Conservation (phyloP, 768 basidiomycete species). For the Tricholoma flavovirens region DNA sequence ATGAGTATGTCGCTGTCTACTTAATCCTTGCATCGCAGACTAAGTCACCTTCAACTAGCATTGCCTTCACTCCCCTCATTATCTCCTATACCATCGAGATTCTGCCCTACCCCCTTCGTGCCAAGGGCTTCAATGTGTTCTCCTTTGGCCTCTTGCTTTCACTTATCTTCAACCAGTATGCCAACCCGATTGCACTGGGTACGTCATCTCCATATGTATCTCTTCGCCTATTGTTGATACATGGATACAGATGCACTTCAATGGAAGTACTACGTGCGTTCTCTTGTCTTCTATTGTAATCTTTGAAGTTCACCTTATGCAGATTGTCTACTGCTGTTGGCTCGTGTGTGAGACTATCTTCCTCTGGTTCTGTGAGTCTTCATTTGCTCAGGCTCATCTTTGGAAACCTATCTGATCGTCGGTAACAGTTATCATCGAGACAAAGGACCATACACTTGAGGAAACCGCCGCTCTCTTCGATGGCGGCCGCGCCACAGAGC, state of each 20-base stretch:
- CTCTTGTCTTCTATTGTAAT: background rate
- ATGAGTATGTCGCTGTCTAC: constrained; percentile 43
- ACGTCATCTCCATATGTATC: constrained; percentile 5
- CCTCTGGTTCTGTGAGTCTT: constrained; percentile 48
- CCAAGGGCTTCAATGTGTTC: constrained; percentile 82
- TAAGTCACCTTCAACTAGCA: constrained; percentile 23
- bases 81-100: constrained; percentile 88
- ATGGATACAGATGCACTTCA: constrained; percentile 31
- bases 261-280: constrained; percentile 73
- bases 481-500: constrained; percentile 46
- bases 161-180: constrained; percentile 87
- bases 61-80: constrained; percentile 83
- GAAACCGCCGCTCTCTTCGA: constrained; percentile 83
- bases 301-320: background rate
- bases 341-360: constrained; percentile 60
- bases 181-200: constrained; percentile 74
- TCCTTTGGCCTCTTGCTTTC: constrained; percentile 72
- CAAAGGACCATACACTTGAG: constrained; percentile 67
- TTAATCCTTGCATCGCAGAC: background rate
- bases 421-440: constrained; percentile 51
- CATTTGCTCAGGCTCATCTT: background rate
- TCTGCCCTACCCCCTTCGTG: constrained; percentile 74
- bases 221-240: background rate
- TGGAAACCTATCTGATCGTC: background rate
- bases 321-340: constrained; percentile 70